Evolutionary conservation across 2,329 filamentous ascomycete species (phyloP), one percentile per base, ranked within the genome.

Genomic region (Aspergillus proliferans): DNA sequence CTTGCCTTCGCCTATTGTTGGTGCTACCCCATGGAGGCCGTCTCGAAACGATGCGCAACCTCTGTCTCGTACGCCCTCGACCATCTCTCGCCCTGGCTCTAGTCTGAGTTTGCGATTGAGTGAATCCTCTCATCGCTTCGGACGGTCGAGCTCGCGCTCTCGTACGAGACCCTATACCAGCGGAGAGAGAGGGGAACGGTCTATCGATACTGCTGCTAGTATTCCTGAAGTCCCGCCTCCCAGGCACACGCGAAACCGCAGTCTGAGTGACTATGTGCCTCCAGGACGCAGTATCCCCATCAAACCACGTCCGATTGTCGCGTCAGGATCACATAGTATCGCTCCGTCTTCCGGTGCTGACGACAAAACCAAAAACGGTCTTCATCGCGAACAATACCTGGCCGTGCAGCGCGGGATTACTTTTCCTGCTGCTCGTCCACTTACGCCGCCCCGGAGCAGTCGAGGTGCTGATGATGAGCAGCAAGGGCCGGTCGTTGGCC

Each of bases 241-340:
- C 48, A 67, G 58, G 12, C 87, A 88, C 66, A 74, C 75, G 10
- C 81, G 87, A 51, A 90, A 93, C 66, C 80, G 91, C 59, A 96
- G 91, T 68, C 74, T 93, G 22, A 95, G 90, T 72, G 91, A 96
- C 56, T 95, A 95, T 67, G 78, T 83, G 0, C 89, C 90, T 2
- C 87, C 93, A 47, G 73, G 81, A 4, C 59, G 60, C 10, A 74
- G 85, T 55, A 77, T 83, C 40, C 79, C 86, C 45, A 78, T 85
- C 1, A 87, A 83, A 61, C 71, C 74, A 28, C 81, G 89, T 40
- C 84, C 88, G 54, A 79, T 87, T 48, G 88, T 86, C 0, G 83
- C 93, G 14, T 86, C 85, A 5, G 83, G 83, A 1, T 75, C 83
- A 68, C 54, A 71, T 71, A 61, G 68, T 40, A 69, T 71, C 21